These are phyloP conservation scores for Trametes gibbosa DNA, from an alignment of 768 basidiomycete species.

Conservation along the genomic window DNA sequence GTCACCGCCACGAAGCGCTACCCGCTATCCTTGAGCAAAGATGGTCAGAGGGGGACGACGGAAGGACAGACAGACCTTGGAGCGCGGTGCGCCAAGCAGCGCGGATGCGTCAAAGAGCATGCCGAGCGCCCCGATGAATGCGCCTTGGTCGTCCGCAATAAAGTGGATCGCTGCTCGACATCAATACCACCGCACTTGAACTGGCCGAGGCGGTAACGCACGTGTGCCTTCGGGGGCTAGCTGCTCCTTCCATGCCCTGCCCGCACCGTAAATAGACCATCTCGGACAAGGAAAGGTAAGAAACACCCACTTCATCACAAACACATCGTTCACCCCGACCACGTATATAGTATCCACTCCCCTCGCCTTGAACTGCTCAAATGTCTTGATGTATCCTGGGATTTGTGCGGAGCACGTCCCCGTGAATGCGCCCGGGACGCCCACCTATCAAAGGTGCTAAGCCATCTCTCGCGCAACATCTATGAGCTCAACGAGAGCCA, in stretches of 20 bases:
- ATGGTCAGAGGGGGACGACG: neutral
- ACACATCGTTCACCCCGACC: conserved; percentile 77
- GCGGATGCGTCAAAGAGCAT: conserved; percentile 48
- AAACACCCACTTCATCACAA: conserved; percentile 48
- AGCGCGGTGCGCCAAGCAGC: conserved; percentile 63
- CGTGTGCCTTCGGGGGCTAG: conserved; percentile 40
- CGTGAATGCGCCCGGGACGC: conserved; percentile 78
- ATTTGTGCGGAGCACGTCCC: conserved; percentile 65
- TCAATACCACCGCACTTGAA: no score
- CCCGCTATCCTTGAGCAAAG: neutral
- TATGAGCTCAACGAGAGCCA: no score
- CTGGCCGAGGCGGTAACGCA: no score
- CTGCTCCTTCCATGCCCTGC: conserved; percentile 65
- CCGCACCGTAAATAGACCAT: neutral
- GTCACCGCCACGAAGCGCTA: conserved; percentile 64
- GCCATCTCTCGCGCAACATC: no score
- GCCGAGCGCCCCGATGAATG: conserved; percentile 39
- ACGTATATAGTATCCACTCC: conserved; percentile 71
- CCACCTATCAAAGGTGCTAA: no score
- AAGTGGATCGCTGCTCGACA: conserved; percentile 29
- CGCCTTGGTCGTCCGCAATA: conserved; percentile 57
- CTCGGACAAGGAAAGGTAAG: neutral
- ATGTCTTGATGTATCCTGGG: conserved; percentile 60
- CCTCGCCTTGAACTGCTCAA: conserved; percentile 70
- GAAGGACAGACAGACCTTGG: conserved; percentile 42